Evolutionary conservation across 495 filamentous ascomycete genomes (phyloP).

Genomic region (Usnea hakonensis): DNA sequence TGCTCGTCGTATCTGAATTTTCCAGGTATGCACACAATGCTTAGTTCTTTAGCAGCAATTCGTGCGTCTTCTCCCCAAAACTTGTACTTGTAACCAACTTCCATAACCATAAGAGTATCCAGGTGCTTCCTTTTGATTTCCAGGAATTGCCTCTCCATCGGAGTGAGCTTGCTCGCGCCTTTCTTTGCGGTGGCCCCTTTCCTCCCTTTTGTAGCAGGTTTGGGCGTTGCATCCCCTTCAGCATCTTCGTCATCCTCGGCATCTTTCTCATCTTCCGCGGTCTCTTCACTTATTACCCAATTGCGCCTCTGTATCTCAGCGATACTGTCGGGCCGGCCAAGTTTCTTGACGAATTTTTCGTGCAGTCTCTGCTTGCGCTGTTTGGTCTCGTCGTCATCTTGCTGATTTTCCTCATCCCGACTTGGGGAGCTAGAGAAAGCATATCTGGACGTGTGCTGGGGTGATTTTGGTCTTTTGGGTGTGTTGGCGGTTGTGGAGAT

Average conservation of each 20-base stretch:
- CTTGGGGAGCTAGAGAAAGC: slow-evolving; percentile 40
- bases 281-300: slow-evolving; percentile 45
- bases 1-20: slow-evolving; percentile 92
- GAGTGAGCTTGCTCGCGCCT: slow-evolving; percentile 69
- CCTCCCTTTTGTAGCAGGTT: slow-evolving; percentile 45
- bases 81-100: slow-evolving; percentile 96
- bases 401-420: slow-evolving; percentile 23
- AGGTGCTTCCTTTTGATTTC: slow-evolving; percentile 89
- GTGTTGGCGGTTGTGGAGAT: slow-evolving; percentile 16
- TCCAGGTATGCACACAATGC: slow-evolving; percentile 94
- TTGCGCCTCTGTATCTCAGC: slow-evolving; percentile 56
- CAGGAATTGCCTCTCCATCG: slow-evolving; percentile 86
- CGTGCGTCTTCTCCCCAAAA: slow-evolving; percentile 98
- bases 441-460: slow-evolving; percentile 40
- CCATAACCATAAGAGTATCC: slow-evolving; percentile 80
- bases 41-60: slow-evolving; percentile 79
- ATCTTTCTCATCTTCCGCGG: slow-evolving; percentile 40
- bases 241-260: slow-evolving; percentile 52
- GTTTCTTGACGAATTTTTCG: slow-evolving; percentile 78
- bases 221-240: slow-evolving; percentile 41
- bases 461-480: slow-evolving; percentile 23
- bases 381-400: slow-evolving; percentile 43
- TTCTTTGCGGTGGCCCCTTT: slow-evolving; percentile 55
- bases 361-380: slow-evolving; percentile 57
- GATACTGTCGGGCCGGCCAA: slow-evolving; percentile 76